Base-by-base conservation (phyloP, 306 rosid genomes). In the Adenanthera pavonina region DNA sequence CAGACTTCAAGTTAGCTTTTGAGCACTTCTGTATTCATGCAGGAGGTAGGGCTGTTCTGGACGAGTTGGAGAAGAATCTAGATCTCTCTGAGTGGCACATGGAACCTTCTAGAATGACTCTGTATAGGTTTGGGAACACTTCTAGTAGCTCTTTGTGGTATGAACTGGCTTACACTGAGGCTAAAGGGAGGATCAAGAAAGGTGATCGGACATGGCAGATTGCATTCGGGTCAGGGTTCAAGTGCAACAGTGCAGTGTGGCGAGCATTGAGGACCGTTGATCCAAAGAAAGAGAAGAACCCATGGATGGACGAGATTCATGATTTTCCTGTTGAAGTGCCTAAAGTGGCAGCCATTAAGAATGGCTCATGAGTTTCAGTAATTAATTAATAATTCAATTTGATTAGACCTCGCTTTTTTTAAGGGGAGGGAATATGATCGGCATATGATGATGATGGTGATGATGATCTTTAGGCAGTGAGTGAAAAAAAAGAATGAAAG, bases 211-310 rank as follows among this genome's bases (percentile, higher is more conserved):
- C 91, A 1, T 94, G 98, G 98, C 98, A 94, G 89, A 94, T 94
- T 62, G 98, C 97, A 0, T 94, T 94, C 56, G 98, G 98, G 3
- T 92, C 98, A 0, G 98, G 98, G 0, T 94, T 94, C 53, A 94
- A 94, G 85, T 94, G 98, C n/a, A 92, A 94, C 78, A 94, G 98
- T 59, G 97, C 95, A 4, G 97, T 94, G 13, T 94, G 98, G 98
- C 71, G 49, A 19, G 97, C 97, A 0, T 13, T 94, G 78, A 89
- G 87, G 85, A 89, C 97, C 52, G 77, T 94, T 2, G 52, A 89
- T 82, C 95, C 98, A 0, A 72, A 86, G 1, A 83, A 88, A 69
- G 97, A 91, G 87, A 90, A 87, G 85, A 92, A 81, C 68, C 97
- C 97, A 15, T 92, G 98, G 98, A 73, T 88, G 51, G 92, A 90